These are phyloP conservation scores for Trichomonascus vanleenenianus DNA, from an alignment of 805 yeast genomes.

Conservation along the genomic window DNA sequence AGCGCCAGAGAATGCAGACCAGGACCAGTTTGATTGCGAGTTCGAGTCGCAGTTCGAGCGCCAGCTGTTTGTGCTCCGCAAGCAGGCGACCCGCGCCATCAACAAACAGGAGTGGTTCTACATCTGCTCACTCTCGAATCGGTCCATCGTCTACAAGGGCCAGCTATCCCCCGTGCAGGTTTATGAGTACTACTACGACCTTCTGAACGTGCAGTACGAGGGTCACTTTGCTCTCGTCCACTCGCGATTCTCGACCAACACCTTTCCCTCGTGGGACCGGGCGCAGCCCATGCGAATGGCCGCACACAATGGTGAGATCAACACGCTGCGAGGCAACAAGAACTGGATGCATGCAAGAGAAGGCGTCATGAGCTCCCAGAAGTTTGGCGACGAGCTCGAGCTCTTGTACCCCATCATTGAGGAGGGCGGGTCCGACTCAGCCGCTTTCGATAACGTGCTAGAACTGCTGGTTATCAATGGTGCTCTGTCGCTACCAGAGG, in stretches of 20 bases:
- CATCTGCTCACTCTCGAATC: slow-evolving; percentile 84
- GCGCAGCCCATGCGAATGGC: slow-evolving; percentile 97
- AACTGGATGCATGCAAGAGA: slow-evolving; percentile 99
- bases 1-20: slow-evolving; percentile 26
- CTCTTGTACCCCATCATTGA: slow-evolving; percentile 90
- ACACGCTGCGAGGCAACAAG: slow-evolving; percentile 94
- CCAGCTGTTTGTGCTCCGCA: slow-evolving; percentile 76
- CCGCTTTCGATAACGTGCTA: slow-evolving; percentile 92
- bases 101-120: slow-evolving; percentile 97
- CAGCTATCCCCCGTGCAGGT: slow-evolving; percentile 96
- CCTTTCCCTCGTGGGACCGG: slow-evolving; percentile 99
- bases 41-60: slow-evolving; percentile 68
- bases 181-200: slow-evolving; percentile 87
- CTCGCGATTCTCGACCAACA: slow-evolving; percentile 94
- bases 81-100: slow-evolving; percentile 82
- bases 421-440: slow-evolving; percentile 98
- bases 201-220: slow-evolving; percentile 83
- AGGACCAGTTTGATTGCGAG: slow-evolving; percentile 46
- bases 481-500: slow-evolving; percentile 87
- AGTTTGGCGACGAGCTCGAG: slow-evolving; percentile 88
- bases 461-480: slow-evolving; percentile 91
- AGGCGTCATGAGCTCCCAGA: slow-evolving; percentile 84
- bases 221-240: slow-evolving; percentile 95
- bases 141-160: slow-evolving; percentile 93
- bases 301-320: slow-evolving; percentile 98